Evolutionary conservation across 164 flowering plant species (phyloP).

Genomic region (Piper betle): DNA sequence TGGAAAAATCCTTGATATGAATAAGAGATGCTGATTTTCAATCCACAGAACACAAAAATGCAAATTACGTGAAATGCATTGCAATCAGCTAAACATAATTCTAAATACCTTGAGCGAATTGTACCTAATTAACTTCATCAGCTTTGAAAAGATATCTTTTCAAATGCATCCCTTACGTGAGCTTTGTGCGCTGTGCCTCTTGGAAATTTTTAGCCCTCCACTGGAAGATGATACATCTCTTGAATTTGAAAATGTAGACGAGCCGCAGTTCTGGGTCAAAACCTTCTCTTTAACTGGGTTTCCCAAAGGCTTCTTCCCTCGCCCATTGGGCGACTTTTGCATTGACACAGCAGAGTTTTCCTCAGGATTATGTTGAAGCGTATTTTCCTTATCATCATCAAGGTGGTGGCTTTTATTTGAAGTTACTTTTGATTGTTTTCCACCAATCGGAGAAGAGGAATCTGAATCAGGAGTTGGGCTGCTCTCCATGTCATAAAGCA

Average conservation of each 20-base stretch:
- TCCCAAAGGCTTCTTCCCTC: conserved; percentile 10
- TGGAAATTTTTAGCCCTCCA: conserved; percentile 24
- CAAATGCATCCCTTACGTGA: not conserved
- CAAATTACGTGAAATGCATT: too few relatives aligned
- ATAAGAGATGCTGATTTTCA: too few relatives aligned
- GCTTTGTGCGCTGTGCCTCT: conserved; percentile 24
- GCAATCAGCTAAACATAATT: too few relatives aligned
- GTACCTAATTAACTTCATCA: too few relatives aligned
- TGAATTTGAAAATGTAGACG: conserved; percentile 18
- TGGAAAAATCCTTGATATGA: too few relatives aligned
- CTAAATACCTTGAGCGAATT: too few relatives aligned
- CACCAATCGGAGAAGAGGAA: conserved; percentile 15
- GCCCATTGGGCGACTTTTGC: conserved; percentile 5
- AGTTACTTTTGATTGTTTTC: conserved; percentile 6
- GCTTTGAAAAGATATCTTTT: too few relatives aligned
- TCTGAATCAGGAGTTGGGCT: conserved; percentile 74
- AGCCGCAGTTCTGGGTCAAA: conserved; percentile 21
- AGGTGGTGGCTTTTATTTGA: not conserved
- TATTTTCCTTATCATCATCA: conserved; percentile 1
- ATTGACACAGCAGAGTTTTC: conserved; percentile 14
- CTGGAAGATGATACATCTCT: conserved; percentile 16
- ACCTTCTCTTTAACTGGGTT: conserved; percentile 43
- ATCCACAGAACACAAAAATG: too few relatives aligned
- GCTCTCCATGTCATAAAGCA: conserved; percentile 75
- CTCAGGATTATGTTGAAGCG: conserved; percentile 10